These are phyloP conservation scores for Candida methanosorbosa DNA, from an alignment of 805 yeast genomes.

Conservation along the genomic window DNA sequence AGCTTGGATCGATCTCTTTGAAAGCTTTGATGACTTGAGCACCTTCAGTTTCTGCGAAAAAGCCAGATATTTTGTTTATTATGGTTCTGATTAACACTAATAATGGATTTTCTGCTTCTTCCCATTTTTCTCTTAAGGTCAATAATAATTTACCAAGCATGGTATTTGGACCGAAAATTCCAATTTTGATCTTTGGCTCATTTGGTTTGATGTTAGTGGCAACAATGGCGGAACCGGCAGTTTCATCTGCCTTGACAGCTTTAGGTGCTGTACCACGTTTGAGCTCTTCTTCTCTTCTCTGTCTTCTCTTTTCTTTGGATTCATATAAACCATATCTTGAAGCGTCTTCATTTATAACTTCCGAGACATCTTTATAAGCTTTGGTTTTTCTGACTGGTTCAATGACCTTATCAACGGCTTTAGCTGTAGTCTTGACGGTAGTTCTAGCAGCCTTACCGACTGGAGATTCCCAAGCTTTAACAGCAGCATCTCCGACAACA, in stretches of 20 bases:
- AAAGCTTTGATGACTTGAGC: constrained; percentile 86
- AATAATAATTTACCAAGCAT: constrained; percentile 58
- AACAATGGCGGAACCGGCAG: constrained; percentile 76
- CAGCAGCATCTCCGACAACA: constrained; percentile 83
- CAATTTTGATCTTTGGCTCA: constrained; percentile 56
- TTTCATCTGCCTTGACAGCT: constrained; percentile 68
- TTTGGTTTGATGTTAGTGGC: constrained; percentile 69
- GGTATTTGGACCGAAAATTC: constrained; percentile 59
- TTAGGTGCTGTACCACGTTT: constrained; percentile 51
- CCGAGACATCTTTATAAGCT: constrained; percentile 80
- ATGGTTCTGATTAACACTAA: constrained; percentile 74
- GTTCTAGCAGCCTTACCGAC: constrained; percentile 84
- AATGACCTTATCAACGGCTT: constrained; percentile 73
- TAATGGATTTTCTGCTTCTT: constrained; percentile 90
- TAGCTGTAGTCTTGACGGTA: constrained; percentile 77
- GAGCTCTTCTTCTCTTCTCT: constrained; percentile 57
- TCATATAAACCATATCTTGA: constrained; percentile 91
- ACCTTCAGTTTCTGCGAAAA: constrained; percentile 93
- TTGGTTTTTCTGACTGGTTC: constrained; percentile 92
- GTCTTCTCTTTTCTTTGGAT: constrained; percentile 70
- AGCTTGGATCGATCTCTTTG: constrained; percentile 83
- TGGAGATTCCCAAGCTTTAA: constrained; percentile 93
- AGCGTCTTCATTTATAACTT: constrained; percentile 88
- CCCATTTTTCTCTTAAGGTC: constrained; percentile 66
- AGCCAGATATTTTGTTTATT: constrained; percentile 71